Evolutionary conservation across 352 stramenopile species (phyloP), one percentile per base, ranked within the genome.

Genomic region (Phytophthora pluvialis): DNA sequence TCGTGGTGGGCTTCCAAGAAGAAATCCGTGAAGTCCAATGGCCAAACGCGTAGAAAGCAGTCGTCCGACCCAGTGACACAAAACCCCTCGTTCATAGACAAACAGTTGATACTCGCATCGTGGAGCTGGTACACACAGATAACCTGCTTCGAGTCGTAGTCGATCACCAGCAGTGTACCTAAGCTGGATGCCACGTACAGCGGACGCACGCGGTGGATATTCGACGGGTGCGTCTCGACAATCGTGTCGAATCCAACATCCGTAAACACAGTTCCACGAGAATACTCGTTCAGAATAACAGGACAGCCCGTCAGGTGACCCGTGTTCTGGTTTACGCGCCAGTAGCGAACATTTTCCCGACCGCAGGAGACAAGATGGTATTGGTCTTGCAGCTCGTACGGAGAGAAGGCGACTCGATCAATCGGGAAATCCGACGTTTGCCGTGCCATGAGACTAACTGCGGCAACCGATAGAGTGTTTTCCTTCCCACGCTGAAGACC

Each of bases 261-360:
- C 0, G 83, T 97, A 66, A 97, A 97, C 21, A 83, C 60, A 1
- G 83, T 90, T 40, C 83, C 87, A 35, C 93, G 80, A 5, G 91
- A 91, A 55, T 97, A 98, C 60, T 97, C 89, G 36, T 96, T 91
- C 11, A 98, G 67, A 33, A 97, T 88, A 12, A 96, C 89, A 2
- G 91, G 90, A 15, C 75, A 90, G 1, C 88, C 90, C 0, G 83
- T 81, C 8, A 98, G 73, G 44, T 97, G 77, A 11, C 73, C 63
- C 15, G 53, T 68, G 31, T 48, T 75, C 15, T 60, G 67, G 59
- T 75, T 72, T 5, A 97, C 59, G 5, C 91, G 88, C 91, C 90
- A 98, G 49, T 97, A 97, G 2, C 92, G 87, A n/a, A 98, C 73
- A 69, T 97, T 98, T 58, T 98, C 91, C 13, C 86, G 83, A 4